These are phyloP conservation scores for Uncinocarpus reesii DNA, from an alignment of 2,329 filamentous ascomycete species.

Conservation along the genomic window DNA sequence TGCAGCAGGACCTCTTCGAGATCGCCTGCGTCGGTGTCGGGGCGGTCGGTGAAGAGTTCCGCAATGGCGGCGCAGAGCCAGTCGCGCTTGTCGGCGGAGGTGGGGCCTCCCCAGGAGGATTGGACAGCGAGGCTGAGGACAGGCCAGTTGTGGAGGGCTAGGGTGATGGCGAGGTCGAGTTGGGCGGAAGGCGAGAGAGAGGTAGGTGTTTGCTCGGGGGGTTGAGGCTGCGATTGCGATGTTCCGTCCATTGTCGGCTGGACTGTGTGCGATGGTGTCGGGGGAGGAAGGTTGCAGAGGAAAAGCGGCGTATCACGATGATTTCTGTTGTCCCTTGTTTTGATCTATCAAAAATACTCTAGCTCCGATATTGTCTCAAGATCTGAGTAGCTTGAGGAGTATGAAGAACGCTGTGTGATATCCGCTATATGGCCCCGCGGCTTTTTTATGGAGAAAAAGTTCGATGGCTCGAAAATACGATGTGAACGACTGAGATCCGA, in stretches of 20 bases:
- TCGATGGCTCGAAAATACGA: too few species aligned
- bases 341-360: too few species aligned
- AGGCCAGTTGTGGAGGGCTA: slow-evolving; percentile 77
- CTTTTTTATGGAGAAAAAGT: too few species aligned
- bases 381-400: too few species aligned
- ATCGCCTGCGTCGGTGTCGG: slow-evolving; percentile 62
- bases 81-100: slow-evolving; percentile 78
- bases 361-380: too few species aligned
- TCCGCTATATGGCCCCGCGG: too few species aligned
- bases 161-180: slow-evolving; percentile 80
- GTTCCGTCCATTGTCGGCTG: slow-evolving; percentile 1
- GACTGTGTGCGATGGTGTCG: not conserved
- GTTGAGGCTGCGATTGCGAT: not conserved
- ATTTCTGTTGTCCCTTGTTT: too few species aligned
- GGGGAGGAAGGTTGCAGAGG: not conserved
- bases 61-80: slow-evolving; percentile 87
- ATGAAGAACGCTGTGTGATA: too few species aligned
- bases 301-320: too few species aligned
- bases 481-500: too few species aligned
- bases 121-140: slow-evolving; percentile 77
- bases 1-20: slow-evolving; percentile 77
- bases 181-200: slow-evolving; percentile 41
- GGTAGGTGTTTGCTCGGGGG: not conserved
- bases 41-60: slow-evolving; percentile 57
- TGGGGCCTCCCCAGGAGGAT: slow-evolving; percentile 77